A percentile compares a stretch with the other conserved stretches of the same genome.
These are phyloP conservation scores for Thymus mandschuricus DNA, from an alignment of 257 asterid genomes.

Conservation along the genomic window DNA sequence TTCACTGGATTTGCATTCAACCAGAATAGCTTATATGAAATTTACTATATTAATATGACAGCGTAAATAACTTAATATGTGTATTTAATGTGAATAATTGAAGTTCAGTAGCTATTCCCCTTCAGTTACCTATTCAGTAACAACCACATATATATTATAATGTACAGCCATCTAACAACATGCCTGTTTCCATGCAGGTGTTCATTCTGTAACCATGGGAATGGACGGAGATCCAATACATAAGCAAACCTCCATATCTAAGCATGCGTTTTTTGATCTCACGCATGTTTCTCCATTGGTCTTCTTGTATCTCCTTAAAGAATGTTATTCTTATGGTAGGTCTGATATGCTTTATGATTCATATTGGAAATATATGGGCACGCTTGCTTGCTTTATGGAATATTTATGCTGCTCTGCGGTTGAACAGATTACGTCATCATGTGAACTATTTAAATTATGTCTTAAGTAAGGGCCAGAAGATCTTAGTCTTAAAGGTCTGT, in stretches of 20 bases:
- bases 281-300: conserved; percentile 83
- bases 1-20: conserved; percentile 5
- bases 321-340: conserved; percentile 73
- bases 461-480: conserved; percentile 16
- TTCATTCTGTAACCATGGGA: conserved; percentile 43
- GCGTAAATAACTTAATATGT: not conserved
- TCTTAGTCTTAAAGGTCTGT: conserved; percentile 15
- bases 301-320: conserved; percentile 77
- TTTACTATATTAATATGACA: not conserved
- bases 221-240: conserved; percentile 40
- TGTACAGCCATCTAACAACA: conserved; percentile 27
- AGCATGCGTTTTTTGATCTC: conserved; percentile 77
- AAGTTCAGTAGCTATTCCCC: not conserved
- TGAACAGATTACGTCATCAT: not conserved
- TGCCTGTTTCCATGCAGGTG: conserved; percentile 37
- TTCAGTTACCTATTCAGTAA: not conserved
- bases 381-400: conserved; percentile 19
- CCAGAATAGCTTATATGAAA: not conserved
- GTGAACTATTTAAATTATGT: conserved; percentile 7
- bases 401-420: not conserved
- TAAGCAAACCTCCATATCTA: conserved; percentile 45
- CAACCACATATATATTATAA: conserved; percentile 7
- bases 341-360: conserved; percentile 23
- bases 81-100: not conserved
- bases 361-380: not conserved